Conservation (phyloP, 345 rosid species). For the Brassica juncea region DNA sequence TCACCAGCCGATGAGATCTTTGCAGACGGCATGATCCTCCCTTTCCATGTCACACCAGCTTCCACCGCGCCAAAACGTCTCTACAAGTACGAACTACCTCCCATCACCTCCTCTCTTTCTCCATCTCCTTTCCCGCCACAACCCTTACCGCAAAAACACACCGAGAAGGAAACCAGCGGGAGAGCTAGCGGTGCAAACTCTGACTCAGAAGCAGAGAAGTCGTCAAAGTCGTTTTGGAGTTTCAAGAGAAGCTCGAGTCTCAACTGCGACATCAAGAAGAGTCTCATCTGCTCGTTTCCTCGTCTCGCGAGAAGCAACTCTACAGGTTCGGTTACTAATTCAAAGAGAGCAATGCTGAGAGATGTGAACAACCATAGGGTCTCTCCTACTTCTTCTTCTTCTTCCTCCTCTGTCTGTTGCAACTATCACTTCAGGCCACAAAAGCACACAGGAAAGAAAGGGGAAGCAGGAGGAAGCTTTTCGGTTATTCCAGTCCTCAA, state of each 20-base stretch:
- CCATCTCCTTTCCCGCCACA: conserved; percentile 44
- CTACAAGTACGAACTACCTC: conserved; percentile 37
- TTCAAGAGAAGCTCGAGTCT: conserved; percentile 77
- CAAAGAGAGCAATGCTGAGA: conserved; percentile 43
- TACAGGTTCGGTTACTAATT: conserved; percentile 55
- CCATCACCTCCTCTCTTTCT: conserved; percentile 45
- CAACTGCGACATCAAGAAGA: conserved; percentile 56
- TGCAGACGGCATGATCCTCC: conserved; percentile 69
- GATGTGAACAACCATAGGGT: conserved; percentile 43
- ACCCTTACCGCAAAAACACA: conserved; percentile 32
- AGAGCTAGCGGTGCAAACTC: conserved; percentile 30
- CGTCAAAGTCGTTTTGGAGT: conserved; percentile 75
- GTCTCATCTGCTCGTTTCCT: conserved; percentile 59
- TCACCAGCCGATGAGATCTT: conserved; percentile 81
- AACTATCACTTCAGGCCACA: conserved; percentile 48
- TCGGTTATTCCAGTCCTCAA: conserved; percentile 58
- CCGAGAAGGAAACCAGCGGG: conserved; percentile 25
- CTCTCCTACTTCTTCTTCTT: conserved; percentile 31
- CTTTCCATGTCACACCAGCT: conserved; percentile 32
- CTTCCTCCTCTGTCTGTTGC: conserved; percentile 18
- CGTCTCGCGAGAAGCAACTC: conserved; percentile 70
- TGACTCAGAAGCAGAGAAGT: conserved; percentile 42
- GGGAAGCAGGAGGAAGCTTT: conserved; percentile 47
- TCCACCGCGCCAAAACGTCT: conserved; percentile 30
- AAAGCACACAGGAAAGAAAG: conserved; percentile 48